These are phyloP conservation scores for Hypoxylon crocopeplum DNA, from an alignment of 495 filamentous ascomycete species.

Conservation along the genomic window DNA sequence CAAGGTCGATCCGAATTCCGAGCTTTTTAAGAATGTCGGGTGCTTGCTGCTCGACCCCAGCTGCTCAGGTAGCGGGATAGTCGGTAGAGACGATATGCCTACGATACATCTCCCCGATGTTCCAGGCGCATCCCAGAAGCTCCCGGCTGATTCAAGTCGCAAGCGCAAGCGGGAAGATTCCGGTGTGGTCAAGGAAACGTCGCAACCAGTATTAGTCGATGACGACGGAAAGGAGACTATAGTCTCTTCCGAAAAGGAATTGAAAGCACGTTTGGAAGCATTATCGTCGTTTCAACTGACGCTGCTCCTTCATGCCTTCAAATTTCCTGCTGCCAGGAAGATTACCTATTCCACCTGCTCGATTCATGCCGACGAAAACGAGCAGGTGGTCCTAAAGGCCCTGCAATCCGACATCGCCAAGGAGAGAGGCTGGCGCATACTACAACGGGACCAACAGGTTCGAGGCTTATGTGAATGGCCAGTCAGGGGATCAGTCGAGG, in stretches of 20 bases:
- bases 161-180: slow-evolving; percentile 48
- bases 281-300: slow-evolving; percentile 78
- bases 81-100: slow-evolving; percentile 80
- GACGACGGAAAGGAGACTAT: slow-evolving; percentile 56
- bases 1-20: slow-evolving; percentile 64
- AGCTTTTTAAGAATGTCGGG: slow-evolving; percentile 64
- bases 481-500: slow-evolving; percentile 65
- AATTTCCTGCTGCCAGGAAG: slow-evolving; percentile 75
- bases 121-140: slow-evolving; percentile 43
- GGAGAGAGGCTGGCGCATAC: slow-evolving; percentile 75
- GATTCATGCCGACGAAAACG: slow-evolving; percentile 84
- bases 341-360: slow-evolving; percentile 96
- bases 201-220: slow-evolving; percentile 50
- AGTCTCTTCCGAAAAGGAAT: slow-evolving; percentile 49
- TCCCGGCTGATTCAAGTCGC: slow-evolving; percentile 34
- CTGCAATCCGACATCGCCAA: slow-evolving; percentile 69
- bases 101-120: slow-evolving; percentile 61
- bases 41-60: slow-evolving; percentile 88
- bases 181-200: slow-evolving; percentile 35
- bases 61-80: slow-evolving; percentile 93
- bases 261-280: slow-evolving; percentile 67
- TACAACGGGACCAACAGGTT: slow-evolving; percentile 73
- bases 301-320: slow-evolving; percentile 81
- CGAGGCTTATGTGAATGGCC: slow-evolving; percentile 73
- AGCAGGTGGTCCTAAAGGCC: slow-evolving; percentile 76